Evolutionary conservation across 179 eudicot species (phyloP), one percentile per base, ranked within the genome.

Genomic region (Beta lomatogona): DNA sequence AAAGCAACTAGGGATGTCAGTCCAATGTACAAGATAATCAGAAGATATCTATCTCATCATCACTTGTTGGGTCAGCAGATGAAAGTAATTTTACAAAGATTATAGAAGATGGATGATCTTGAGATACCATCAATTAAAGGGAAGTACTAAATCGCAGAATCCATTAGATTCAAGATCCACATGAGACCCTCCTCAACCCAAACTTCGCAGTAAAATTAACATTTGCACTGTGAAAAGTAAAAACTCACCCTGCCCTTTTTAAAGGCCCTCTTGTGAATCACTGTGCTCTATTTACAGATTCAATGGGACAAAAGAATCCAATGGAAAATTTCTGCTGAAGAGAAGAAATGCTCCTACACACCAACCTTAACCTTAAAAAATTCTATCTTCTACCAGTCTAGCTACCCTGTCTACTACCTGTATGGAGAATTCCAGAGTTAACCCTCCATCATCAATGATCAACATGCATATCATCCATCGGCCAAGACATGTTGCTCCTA

Each of bases 401-500:
- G 83, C 93, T 85, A 86, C 78, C 80, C 82, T 81, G 81, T 82
- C 82, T 69, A 75, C 83, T 75, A 58, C 65, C 85, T 80, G 80
- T 82, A 69, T 73, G 80, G 79, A 36, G 60, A 75, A 73, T 77
- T 60, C 68, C 77, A n/a, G 74, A 64, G 46, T 78, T n/a, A 58
- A 66, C 55, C 78, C 81, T 86, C 72, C 73, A 18, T 9, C 52
- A 48, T 48, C 52, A 48, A 48, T 48, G 9, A 48, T 91, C 86
- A 89, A 91, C 88, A 66, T 92, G 92, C 86, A 91, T 88, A 79
- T 87, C 88, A 75, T 92, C 93, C 86, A 91, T 89, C 83, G 90
- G 91, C 97, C 92, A 89, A 9, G 85, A 75, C 73, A 89, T 44
- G 73, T 83, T 88, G 81, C 78, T 85, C 54, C 79, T 52, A 28